phyloP scores from a whole-genome alignment of 148 eudicot species.

The Camellia lanceoleosa region DNA sequence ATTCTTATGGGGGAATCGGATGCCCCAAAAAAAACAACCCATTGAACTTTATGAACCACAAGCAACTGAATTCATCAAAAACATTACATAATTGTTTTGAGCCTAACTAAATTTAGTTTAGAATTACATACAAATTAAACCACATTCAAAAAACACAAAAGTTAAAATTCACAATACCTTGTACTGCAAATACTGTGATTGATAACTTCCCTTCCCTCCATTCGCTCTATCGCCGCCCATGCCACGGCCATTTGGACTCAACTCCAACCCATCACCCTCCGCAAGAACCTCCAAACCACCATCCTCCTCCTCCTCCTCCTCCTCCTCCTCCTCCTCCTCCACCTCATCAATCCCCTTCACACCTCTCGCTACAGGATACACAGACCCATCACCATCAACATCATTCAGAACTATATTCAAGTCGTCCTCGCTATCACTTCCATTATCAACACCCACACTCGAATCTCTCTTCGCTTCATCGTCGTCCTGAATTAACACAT shows the following conservation, averaged over 20 bases:
- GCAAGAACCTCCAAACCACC: conserved; percentile 6
- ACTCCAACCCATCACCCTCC: not conserved
- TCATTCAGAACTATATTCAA: conserved; percentile 35
- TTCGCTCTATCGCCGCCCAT: conserved; percentile 1
- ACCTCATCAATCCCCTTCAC: conserved; percentile 2
- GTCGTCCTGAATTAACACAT: not conserved
- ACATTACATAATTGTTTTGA: too few relatives aligned
- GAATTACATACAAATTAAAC: too few relatives aligned
- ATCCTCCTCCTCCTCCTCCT: not conserved
- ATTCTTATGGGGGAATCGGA: not conserved
- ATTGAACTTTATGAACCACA: not conserved
- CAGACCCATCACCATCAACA: conserved; percentile 6
- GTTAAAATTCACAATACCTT: not conserved
- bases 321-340: conserved; percentile 10
- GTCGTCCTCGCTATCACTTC: conserved; percentile 35
- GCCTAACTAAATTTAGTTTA: too few relatives aligned
- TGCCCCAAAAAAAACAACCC: not conserved
- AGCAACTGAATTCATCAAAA: too few relatives aligned
- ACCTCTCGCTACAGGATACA: not conserved
- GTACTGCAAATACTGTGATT: not conserved
- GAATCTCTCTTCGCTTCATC: not conserved
- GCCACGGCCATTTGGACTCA: not conserved
- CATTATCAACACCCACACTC: conserved; percentile 13
- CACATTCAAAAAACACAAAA: too few relatives aligned
- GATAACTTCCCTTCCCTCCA: conserved; percentile 12